Base-by-base conservation (phyloP, 805 yeast genomes). In the Ogataea haglerorum region DNA sequence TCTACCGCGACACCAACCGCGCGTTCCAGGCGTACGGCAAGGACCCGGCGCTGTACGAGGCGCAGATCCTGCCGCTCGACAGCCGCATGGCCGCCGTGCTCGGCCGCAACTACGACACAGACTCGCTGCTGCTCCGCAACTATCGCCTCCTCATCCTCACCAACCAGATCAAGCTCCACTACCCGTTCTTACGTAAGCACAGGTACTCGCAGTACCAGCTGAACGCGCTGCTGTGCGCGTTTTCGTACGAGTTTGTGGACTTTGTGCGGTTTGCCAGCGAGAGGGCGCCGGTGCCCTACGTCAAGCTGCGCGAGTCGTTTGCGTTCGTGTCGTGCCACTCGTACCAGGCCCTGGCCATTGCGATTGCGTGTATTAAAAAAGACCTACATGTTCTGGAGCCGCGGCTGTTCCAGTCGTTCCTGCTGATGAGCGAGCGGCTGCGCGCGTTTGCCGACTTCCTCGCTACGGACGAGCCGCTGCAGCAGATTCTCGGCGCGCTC, bases 101-200 rank as follows among this genome's bases (percentile, higher is more conserved):
- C 9, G 22, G n/a, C 10, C 22, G 14, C 7, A 24, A n/a, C 4
- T 5, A 19, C 27, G n/a, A 21, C 18, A 31, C 25, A n/a, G 22
- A 26, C 10, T 6, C 19, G 23, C 23, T 39, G 4, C n/a, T 23
- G 7, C 9, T 10, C 22, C n/a, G 13, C 13, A 24, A 18, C 21
- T 30, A 36, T 23, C 31, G 38, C 13, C 22, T 40, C 19, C 30
- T 45, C 10, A 17, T 38, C 12, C 17, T 34, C 6, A 18, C 41
- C 9, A 15, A 29, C 29, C 51, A 44, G 30, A 30, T 47, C 35
- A 47, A 41, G 22, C 25, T 47, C 7, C 51, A 47, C 30, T 47
- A 47, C 33, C 41, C 43, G 9, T 47, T 38, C 18, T 15, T 41
- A 22, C n/a, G 18, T 13, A 27, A 28, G 12, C 18, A 42, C 7